Evolutionary conservation across 1,284 basidiomycete species (phyloP).

Genomic region (Pseudozyma sp.): DNA sequence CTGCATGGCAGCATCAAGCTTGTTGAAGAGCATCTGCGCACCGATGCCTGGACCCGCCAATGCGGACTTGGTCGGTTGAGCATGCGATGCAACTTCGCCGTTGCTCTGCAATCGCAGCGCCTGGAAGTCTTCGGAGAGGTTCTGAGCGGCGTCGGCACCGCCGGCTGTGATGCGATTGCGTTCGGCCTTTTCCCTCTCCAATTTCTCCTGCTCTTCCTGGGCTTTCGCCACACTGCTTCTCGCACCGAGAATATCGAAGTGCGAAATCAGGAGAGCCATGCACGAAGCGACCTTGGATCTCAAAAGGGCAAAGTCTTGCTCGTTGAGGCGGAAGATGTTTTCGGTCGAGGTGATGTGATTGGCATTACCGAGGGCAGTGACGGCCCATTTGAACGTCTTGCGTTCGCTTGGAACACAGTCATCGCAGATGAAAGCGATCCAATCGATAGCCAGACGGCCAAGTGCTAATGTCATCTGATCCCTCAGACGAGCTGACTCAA

Average conservation of each 20-base stretch:
- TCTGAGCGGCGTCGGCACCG: conserved; percentile 30
- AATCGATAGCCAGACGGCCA: conserved; percentile 71
- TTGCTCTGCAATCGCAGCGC: conserved; percentile 26
- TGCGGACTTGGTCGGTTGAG: conserved; percentile 74
- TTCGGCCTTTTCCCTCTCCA: conserved; percentile 60
- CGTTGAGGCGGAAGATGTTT: conserved; percentile 88
- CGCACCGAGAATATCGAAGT: conserved; percentile 85
- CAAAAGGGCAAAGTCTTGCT: conserved; percentile 82
- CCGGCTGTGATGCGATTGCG: conserved; percentile 49
- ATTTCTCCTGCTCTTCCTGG: conserved; percentile 61
- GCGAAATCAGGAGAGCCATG: conserved; percentile 94
- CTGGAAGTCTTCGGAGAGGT: conserved; percentile 40
- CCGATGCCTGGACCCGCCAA: conserved; percentile 47
- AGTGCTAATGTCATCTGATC: conserved; percentile 64
- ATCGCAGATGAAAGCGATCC: conserved; percentile 98
- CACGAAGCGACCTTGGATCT: conserved; percentile 93
- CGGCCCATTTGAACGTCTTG: conserved; percentile 98
- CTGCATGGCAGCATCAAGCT: conserved; percentile 56
- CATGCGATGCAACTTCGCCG: conserved; percentile 71
- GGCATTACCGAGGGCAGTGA: conserved; percentile 94
- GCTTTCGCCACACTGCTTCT: conserved; percentile 65
- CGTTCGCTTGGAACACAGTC: conserved; percentile 96
- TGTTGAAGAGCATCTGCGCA: conserved; percentile 47
- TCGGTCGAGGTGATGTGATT: conserved; percentile 85
- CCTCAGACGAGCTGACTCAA: conserved; percentile 61